Evolutionary conservation across 805 yeast species (phyloP).

Genomic region (Peterozyma toletana): DNA sequence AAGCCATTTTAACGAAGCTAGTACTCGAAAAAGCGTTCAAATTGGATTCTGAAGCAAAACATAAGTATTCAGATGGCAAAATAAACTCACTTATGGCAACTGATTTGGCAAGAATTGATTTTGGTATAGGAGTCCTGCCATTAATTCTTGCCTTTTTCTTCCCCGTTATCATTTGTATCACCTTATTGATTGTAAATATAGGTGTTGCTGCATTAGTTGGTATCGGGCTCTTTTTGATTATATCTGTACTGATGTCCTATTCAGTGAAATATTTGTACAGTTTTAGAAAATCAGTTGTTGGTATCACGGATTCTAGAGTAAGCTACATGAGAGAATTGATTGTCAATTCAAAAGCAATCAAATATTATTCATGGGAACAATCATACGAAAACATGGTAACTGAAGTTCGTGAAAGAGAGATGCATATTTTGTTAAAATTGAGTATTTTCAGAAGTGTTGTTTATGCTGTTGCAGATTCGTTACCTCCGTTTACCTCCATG

Average conservation of each 20-base stretch:
- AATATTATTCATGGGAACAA: slow-evolving; percentile 86
- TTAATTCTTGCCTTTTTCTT: slow-evolving; percentile 33
- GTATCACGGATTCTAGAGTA: slow-evolving; percentile 71
- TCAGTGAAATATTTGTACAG: slow-evolving; percentile 44
- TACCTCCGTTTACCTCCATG: slow-evolving; percentile 69
- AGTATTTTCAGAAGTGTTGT: slow-evolving; percentile 56
- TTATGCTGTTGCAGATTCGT: slow-evolving; percentile 56
- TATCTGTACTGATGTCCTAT: slow-evolving; percentile 36
- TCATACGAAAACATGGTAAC: slow-evolving; percentile 59
- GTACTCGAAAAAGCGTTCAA: slow-evolving; percentile 30
- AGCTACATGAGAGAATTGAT: slow-evolving; percentile 70
- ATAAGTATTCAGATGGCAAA: slow-evolving; percentile 29
- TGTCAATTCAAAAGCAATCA: slow-evolving; percentile 71
- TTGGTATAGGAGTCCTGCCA: slow-evolving; percentile 36
- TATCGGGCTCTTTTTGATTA: slow-evolving; percentile 45
- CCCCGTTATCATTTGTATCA: slow-evolving; percentile 31
- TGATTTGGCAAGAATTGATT: slow-evolving; percentile 34
- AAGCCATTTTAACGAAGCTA: slow-evolving; percentile 31
- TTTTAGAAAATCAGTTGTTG: slow-evolving; percentile 50
- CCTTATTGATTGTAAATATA: slow-evolving; percentile 25
- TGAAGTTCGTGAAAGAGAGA: slow-evolving; percentile 53
- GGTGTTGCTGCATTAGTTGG: slow-evolving; percentile 54
- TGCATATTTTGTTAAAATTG: slow-evolving; percentile 49
- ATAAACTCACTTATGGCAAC: slow-evolving; percentile 34
- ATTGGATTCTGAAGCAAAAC: slow-evolving; percentile 25